phyloP scores from a whole-genome alignment of 2,329 filamentous ascomycete species.

The Trichoderma pleuroti region DNA sequence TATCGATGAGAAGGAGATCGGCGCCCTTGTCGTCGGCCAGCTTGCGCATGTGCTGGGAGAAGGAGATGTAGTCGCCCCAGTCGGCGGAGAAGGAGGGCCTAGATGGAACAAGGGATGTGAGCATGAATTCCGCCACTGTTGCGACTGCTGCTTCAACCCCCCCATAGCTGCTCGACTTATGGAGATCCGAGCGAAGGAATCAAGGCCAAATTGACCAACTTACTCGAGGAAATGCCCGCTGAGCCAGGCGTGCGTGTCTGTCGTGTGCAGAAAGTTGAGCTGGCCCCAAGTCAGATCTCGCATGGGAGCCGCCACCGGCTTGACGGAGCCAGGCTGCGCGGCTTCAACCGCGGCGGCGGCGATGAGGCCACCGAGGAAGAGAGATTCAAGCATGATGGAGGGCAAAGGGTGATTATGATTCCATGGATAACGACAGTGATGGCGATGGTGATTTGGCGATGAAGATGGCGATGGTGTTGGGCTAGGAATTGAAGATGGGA shows the following conservation, averaged over 20 bases:
- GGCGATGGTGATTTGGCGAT: not conserved
- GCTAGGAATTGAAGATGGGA: not conserved
- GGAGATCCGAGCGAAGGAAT: not conserved
- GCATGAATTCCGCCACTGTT: not conserved
- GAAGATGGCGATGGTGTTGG: not conserved
- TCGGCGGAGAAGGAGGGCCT: constrained; percentile 90
- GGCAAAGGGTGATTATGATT: not conserved
- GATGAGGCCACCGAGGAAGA: constrained; percentile 30
- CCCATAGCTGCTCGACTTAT: accelerated
- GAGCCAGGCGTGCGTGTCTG: constrained; percentile 94
- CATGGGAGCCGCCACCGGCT: constrained; percentile 74
- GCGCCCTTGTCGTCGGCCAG: constrained; percentile 73
- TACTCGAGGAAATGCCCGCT: constrained; percentile 89
- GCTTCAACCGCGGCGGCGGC: constrained; percentile 39
- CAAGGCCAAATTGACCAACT: constrained; percentile 25
- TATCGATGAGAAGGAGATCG: constrained; percentile 91
- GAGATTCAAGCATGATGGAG: constrained; percentile 28
- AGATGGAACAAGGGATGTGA: not conserved
- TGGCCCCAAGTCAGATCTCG: constrained; percentile 87
- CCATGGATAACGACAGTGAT: constrained; percentile 2
- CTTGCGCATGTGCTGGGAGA: constrained; percentile 75
- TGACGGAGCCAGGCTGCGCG: constrained; percentile 76
- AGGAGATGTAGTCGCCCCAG: constrained; percentile 97
- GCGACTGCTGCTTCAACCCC: not conserved
- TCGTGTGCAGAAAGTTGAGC: constrained; percentile 95